Conservation (phyloP, 2,329 filamentous ascomycete species). For the Aspergillus aculeatus region DNA sequence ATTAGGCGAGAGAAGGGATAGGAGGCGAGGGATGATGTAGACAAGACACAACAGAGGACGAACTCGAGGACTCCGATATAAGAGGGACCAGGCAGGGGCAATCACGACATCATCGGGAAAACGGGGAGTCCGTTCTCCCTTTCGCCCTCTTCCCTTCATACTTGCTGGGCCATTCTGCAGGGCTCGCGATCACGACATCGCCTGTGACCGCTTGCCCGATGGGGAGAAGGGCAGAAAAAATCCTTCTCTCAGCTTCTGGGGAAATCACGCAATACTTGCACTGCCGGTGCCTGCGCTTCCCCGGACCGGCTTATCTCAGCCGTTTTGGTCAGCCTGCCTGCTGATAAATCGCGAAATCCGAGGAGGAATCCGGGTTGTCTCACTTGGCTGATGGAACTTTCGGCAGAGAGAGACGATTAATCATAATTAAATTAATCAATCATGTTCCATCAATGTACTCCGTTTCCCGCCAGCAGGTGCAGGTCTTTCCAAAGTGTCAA, state of each 20-base stretch:
- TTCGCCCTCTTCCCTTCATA: constrained; percentile 22
- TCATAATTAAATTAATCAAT: background rate
- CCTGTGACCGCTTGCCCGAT: constrained; percentile 28
- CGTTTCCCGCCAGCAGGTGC: background rate
- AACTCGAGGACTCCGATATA: constrained; percentile 29
- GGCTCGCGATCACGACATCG: constrained; percentile 30
- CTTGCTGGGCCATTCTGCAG: constrained; percentile 28
- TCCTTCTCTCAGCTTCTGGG: constrained; percentile 29
- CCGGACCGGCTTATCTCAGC: constrained; percentile 20
- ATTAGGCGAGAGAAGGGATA: constrained; percentile 7
- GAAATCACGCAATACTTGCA: constrained; percentile 45
- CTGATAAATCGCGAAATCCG: constrained; percentile 19
- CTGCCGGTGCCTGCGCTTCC: constrained; percentile 15
- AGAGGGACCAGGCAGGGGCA: constrained; percentile 22
- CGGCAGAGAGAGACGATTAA: constrained; percentile 1
- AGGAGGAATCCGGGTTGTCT: background rate
- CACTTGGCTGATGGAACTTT: background rate
- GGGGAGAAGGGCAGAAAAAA: constrained; percentile 26
- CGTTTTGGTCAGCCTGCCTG: background rate
- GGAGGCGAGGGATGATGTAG: constrained; percentile 14
- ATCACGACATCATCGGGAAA: constrained; percentile 34
- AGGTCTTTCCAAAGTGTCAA: background rate
- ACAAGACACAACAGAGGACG: constrained; percentile 16
- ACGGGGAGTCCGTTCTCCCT: constrained; percentile 23
- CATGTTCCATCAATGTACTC: too few species aligned